Base-by-base conservation (phyloP, 2,329 filamentous ascomycete genomes). In the Fusarium mangiferae region DNA sequence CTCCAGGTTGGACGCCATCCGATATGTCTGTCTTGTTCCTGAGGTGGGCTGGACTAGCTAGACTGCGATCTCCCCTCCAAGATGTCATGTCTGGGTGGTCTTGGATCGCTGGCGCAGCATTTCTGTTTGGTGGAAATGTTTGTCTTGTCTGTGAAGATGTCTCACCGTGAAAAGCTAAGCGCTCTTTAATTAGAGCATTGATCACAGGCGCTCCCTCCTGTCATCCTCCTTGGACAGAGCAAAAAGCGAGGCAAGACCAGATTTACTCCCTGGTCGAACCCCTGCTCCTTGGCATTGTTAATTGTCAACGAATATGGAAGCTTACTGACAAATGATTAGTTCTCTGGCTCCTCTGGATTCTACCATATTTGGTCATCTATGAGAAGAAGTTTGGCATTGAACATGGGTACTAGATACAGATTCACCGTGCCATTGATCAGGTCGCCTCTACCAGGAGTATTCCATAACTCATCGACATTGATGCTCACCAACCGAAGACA, bases 221-320 rank as follows among this genome's bases (percentile, higher is more conserved):
- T 20, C 33, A 64, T 39, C 24, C 54, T 52, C 42, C 42, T 15
- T 28, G 18, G 41, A 28, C 42, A 58, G 24, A 63, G 12, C 61
- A 67, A 51, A 58, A 68, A 55, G 64, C 54, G 62, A 75, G 51
- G 41, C 46, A 46, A 44, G 38, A 60, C 35, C 46, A 55, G 22
- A 49, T 30, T 68, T 44, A 28, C 28, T 48, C 44, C 54, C 33
- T 62, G 36, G 46, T 36, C 42, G 26, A 62, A 62, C 63, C 75
- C 70, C 58, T 77, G 75, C 62, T 64, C 48, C 68, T 76, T 67
- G 62, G 71, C 71, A 51, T 73, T 49, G 57, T 45, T 58, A 59
- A 63, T 68, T 26, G 42, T 26, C 41, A 63, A 57, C 54, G 46
- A 49, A 48, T 62, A 61, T 68, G 41, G 45, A 57, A 74, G 46